Evolutionary conservation across 495 filamentous ascomycete species (phyloP), one percentile per base, ranked within the genome.

Genomic region (Hyaloscypha finlandica): DNA sequence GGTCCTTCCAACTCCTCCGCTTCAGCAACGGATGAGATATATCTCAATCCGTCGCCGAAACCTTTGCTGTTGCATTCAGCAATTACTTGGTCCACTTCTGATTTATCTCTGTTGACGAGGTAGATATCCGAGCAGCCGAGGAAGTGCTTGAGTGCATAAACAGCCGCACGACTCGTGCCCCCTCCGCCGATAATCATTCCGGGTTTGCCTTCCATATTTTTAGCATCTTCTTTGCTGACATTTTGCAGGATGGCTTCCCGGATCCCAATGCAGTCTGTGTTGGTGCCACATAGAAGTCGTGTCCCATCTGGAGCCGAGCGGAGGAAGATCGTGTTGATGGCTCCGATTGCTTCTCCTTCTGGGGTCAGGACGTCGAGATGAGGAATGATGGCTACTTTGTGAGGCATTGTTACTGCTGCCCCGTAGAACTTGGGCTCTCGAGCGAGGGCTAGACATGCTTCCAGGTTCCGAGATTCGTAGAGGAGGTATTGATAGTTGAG

Each of bases 231-330:
- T 22, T 79, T 70, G 6, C 73, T 69, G 8, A 85, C 75, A 74
- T 90, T 90, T 71, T 88, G 83, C 45, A 83, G 75, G 68, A 92
- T 86, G 4, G 88, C 85, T 68, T 91, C 86, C 31, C 88, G 85
- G 65, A 92, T 85, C 20, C 90, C 90, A 67, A 90, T 84, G 61
- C 87, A 89, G 75, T 93, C 90, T 25, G 90, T 92, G 80, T 93
- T 92, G 51, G 90, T 89, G 30, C 89, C 90, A 69, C 87, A 81
- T 68, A 85, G 85, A 35, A 78, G 68, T 39, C 77, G 77, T 2
- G 77, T 74, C 48, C 81, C 80, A 37, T 74, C 74, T 2, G 66
- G 64, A 9, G 80, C 79, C 48, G 77, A 75, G 37, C 84, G 80
- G 37, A 87, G 70, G 80, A 89, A 93, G 58, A 93, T 82, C 9